A percentile compares a stretch with the other conserved stretches of the same genome.
Evolutionary conservation across 2,329 filamentous ascomycete species (phyloP).

Genomic region (Neonectria ditissima): DNA sequence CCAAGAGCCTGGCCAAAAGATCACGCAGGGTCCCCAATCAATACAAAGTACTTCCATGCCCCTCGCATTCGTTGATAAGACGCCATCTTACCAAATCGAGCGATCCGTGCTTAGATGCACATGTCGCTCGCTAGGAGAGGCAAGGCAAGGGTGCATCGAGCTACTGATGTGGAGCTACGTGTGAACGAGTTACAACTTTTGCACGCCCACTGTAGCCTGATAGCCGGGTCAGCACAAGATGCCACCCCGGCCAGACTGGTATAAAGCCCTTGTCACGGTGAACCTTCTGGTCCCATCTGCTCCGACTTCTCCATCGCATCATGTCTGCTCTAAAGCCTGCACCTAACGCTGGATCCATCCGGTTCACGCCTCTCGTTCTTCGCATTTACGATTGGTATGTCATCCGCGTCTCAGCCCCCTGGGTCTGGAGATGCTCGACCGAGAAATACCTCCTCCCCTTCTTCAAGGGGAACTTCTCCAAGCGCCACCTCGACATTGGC

Average conservation of each 20-base stretch:
- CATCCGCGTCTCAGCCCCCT: conserved; percentile 18
- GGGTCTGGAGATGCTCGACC: conserved; percentile 16
- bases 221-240: neutral
- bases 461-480: conserved; percentile 20
- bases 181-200: too few relatives aligned
- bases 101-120: too few relatives aligned
- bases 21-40: too few relatives aligned
- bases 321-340: neutral
- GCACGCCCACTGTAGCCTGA: too few relatives aligned
- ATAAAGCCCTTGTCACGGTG: neutral
- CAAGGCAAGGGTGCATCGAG: too few relatives aligned
- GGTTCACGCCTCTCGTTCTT: conserved; percentile 19
- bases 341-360: conserved; percentile 17
- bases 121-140: too few relatives aligned
- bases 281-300: neutral
- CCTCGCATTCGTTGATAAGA: too few relatives aligned
- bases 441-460: neutral
- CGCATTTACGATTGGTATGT: conserved; percentile 20
- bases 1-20: too few relatives aligned
- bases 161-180: too few relatives aligned
- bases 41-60: too few relatives aligned
- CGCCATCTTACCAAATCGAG: too few relatives aligned
- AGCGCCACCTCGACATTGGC: conserved; percentile 23
- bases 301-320: neutral
- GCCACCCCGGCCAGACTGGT: neutral